These are phyloP conservation scores for Dendrobium officinale DNA, from an alignment of 106 monocot genomes.

Conservation along the genomic window DNA sequence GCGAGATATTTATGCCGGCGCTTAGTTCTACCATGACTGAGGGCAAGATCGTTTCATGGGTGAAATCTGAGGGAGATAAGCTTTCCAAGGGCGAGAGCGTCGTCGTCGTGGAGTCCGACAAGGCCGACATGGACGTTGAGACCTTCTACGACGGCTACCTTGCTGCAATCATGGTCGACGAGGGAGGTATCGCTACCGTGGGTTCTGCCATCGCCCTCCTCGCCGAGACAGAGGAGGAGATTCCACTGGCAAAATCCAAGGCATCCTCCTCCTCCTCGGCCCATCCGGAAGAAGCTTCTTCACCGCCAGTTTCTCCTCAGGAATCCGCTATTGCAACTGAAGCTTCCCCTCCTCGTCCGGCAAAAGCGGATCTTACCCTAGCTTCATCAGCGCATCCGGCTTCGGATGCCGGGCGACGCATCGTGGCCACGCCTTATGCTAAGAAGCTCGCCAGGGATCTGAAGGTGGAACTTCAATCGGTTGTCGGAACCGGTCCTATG, in stretches of 20 bases:
- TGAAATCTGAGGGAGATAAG: conserved; percentile 55
- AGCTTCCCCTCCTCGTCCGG: conserved; percentile 8
- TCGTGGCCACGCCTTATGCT: conserved; percentile 85
- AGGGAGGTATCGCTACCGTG: conserved; percentile 49
- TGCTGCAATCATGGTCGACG: conserved; percentile 51
- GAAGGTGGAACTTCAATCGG: conserved; percentile 45
- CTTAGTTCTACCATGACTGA: conserved; percentile 75
- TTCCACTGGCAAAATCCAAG: conserved; percentile 31
- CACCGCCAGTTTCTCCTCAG: not conserved
- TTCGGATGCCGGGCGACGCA: conserved; percentile 37
- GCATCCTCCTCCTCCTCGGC: conserved; percentile 18
- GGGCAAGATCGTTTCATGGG: conserved; percentile 69
- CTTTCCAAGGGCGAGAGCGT: conserved; percentile 64
- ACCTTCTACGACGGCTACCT: conserved; percentile 75
- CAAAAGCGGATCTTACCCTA: not conserved
- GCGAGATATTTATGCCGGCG: conserved; percentile 83
- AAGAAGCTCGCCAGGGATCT: conserved; percentile 91
- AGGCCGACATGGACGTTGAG: conserved; percentile 88
- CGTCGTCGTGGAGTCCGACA: conserved; percentile 79
- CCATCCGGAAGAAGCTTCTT: not conserved
- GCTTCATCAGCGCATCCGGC: conserved; percentile 36
- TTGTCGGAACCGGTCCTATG: conserved; percentile 69
- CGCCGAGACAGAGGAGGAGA: conserved; percentile 59
- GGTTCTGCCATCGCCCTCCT: conserved; percentile 74
- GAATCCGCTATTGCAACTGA: not conserved